Conservation (phyloP, 768 basidiomycete species). For the Tricholoma sp. region DNA sequence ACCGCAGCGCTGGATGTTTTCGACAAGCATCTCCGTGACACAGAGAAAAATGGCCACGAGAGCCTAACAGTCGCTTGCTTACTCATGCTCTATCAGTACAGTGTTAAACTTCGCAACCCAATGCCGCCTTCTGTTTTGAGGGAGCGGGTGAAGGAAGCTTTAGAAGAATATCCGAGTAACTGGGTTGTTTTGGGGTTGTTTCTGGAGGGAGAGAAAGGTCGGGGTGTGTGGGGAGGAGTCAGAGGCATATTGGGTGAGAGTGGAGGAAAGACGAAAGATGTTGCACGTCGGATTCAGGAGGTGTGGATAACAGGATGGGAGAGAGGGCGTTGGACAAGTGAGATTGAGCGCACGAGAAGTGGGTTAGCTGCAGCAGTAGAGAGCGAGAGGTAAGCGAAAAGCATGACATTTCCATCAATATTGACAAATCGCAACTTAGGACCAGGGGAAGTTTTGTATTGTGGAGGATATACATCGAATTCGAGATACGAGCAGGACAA, state of each 20-base stretch:
- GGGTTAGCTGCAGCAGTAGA: slow-evolving; percentile 59
- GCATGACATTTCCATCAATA: neutral
- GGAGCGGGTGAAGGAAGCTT: slow-evolving; percentile 47
- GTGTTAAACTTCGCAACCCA: slow-evolving; percentile 47
- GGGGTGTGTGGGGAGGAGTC: slow-evolving; percentile 75
- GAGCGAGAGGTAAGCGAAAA: slow-evolving; percentile 54
- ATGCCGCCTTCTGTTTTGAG: slow-evolving; percentile 55
- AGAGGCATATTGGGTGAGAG: slow-evolving; percentile 50
- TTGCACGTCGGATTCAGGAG: slow-evolving; percentile 57
- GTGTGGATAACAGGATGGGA: slow-evolving; percentile 84
- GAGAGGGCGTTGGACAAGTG: slow-evolving; percentile 61
- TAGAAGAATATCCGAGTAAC: slow-evolving; percentile 61
- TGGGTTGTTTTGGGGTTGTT: slow-evolving; percentile 69
- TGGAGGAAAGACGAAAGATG: slow-evolving; percentile 43
- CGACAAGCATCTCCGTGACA: slow-evolving; percentile 25
- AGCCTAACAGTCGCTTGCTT: slow-evolving; percentile 53
- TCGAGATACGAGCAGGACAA: slow-evolving; percentile 64
- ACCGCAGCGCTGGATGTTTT: slow-evolving; percentile 37
- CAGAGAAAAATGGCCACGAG: slow-evolving; percentile 37
- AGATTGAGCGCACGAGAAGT: slow-evolving; percentile 65
- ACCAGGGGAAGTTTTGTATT: slow-evolving; percentile 60
- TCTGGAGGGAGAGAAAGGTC: slow-evolving; percentile 70
- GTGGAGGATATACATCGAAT: slow-evolving; percentile 72
- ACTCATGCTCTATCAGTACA: slow-evolving; percentile 57
- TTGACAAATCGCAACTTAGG: slow-evolving; percentile 29